Percentiles rank a stretch among this genome's conserved stretches.
Conservation (phyloP, 352 stramenopile species). For the Globisporangium spiculum region DNA sequence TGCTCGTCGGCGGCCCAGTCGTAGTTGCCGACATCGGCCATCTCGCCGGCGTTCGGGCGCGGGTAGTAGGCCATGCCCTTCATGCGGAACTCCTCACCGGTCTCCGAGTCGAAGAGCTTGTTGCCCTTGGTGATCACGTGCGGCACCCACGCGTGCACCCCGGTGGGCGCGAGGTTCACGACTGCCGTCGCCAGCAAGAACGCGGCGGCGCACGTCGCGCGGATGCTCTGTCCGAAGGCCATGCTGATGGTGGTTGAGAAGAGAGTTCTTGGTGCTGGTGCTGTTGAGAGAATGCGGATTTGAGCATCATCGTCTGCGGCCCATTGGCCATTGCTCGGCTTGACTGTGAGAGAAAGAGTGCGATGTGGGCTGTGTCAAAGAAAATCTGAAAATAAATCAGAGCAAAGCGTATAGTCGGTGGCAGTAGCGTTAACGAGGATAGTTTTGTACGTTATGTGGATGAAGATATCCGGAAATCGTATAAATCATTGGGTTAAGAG, state of each 20-base stretch:
- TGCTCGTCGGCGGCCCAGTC: slow-evolving; percentile 66
- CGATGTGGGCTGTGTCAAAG: background rate
- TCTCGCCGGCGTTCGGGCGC: slow-evolving; percentile 51
- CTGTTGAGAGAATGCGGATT: slow-evolving; percentile 6
- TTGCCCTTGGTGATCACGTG: slow-evolving; percentile 60
- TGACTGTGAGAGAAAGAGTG: background rate
- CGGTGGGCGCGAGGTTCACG: background rate
- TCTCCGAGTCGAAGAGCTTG: slow-evolving; percentile 64
- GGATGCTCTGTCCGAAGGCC: slow-evolving; percentile 5
- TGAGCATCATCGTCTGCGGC: background rate
- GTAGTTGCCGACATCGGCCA: slow-evolving; percentile 40
- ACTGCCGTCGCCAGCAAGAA: slow-evolving; percentile 5
- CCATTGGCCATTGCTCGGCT: background rate
- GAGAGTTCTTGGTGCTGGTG: background rate
- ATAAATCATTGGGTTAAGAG: background rate
- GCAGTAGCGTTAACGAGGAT: background rate
- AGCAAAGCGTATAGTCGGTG: background rate
- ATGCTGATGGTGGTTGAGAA: background rate
- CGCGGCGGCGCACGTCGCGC: slow-evolving; percentile 1
- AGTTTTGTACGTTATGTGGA: background rate
- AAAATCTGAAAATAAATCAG: slow-evolving; percentile 11
- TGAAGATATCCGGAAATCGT: background rate
- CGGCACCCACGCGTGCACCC: slow-evolving; percentile 17
- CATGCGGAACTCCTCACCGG: slow-evolving; percentile 45
- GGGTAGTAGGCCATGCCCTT: slow-evolving; percentile 75